Base-by-base conservation (phyloP, 1,284 basidiomycete genomes). In the Xerocomus minutiporus region DNA sequence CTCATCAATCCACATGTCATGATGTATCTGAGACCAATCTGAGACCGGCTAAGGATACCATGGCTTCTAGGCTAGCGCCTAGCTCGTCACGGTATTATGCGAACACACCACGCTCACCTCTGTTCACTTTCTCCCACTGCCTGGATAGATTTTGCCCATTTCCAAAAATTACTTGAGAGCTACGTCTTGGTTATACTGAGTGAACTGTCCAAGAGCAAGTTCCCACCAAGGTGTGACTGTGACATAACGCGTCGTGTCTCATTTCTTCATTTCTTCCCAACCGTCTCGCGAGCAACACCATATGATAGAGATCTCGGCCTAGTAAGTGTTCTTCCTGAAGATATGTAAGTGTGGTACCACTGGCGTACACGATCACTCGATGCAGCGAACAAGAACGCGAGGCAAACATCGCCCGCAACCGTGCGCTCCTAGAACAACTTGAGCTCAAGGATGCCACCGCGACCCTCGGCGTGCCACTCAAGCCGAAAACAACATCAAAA, bases 401-500 rank as follows among this genome's bases (percentile, higher is more conserved):
- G 62, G 83, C 81, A 8, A 91, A 89, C 61, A 90, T 91, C 48
- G 86, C 85, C 11, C 78, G 86, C 45, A 91, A 91, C 64, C 82
- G 79, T 40, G 84, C 81, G 9, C 72, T 91, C 8, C 75, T 91
- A 32, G 82, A 85, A 54, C 70, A 86, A 61, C 77, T 91, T 23
- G 80, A 86, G 17, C 71, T 91, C 32, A 79, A 81, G 57, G 79
- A 81, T 58, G 82, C 80, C 3, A 75, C 78, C 15, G 68, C 73
- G 7, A 66, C 71, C n/a, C 72, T 86, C 5, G 76, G 75, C n/a
- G 63, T 77, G 20, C 64, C 72, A n/a, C 61, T 58, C 15, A 75
- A 71, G 49, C 59, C 59, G 29, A 71, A 67, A 32, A 54, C 61
- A 15, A 45, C 69, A 29, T 62, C 72, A 0, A 75, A 75, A 58